phyloP scores from a whole-genome alignment of 2,329 filamentous ascomycete genomes.

The Cladosporium sp. region DNA sequence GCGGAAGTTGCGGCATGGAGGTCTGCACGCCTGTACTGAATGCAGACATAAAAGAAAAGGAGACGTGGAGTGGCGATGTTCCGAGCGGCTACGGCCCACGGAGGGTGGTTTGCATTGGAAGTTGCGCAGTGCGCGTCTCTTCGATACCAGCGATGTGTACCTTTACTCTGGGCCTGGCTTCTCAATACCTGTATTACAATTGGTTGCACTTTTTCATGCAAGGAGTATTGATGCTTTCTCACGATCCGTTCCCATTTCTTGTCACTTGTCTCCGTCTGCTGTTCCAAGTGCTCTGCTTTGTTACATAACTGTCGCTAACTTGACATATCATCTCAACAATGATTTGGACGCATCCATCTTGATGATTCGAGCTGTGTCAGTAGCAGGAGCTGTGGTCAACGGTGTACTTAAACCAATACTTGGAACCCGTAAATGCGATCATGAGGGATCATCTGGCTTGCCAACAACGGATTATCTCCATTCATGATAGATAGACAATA shows the following conservation, averaged over 20 bases:
- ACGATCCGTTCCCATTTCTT: not conserved
- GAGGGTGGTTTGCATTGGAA: slow-evolving; percentile 19
- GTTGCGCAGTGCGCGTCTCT: slow-evolving; percentile 16
- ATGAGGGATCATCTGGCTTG: too few relatives aligned
- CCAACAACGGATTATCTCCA: too few relatives aligned
- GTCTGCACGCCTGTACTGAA: slow-evolving; percentile 36
- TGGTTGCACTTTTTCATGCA: slow-evolving; percentile 32
- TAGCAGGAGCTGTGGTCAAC: too few relatives aligned
- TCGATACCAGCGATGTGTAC: slow-evolving; percentile 20
- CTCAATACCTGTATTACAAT: slow-evolving; percentile 38
- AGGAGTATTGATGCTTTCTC: slow-evolving; percentile 33
- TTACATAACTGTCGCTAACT: not conserved
- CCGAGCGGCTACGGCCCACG: slow-evolving; percentile 12
- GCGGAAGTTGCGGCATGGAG: slow-evolving; percentile 18
- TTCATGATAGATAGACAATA: too few relatives aligned
- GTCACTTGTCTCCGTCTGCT: not conserved
- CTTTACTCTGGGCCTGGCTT: slow-evolving; percentile 29
- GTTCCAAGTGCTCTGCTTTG: not conserved
- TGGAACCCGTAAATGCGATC: too few relatives aligned
- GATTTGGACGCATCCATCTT: not conserved
- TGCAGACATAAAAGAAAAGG: slow-evolving; percentile 27
- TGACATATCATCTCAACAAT: not conserved
- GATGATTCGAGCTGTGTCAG: too few relatives aligned
- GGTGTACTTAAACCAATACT: too few relatives aligned
- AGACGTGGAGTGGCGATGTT: slow-evolving; percentile 9